Evolutionary conservation across 805 yeast genomes (phyloP).

Genomic region (Candida vaughaniae): DNA sequence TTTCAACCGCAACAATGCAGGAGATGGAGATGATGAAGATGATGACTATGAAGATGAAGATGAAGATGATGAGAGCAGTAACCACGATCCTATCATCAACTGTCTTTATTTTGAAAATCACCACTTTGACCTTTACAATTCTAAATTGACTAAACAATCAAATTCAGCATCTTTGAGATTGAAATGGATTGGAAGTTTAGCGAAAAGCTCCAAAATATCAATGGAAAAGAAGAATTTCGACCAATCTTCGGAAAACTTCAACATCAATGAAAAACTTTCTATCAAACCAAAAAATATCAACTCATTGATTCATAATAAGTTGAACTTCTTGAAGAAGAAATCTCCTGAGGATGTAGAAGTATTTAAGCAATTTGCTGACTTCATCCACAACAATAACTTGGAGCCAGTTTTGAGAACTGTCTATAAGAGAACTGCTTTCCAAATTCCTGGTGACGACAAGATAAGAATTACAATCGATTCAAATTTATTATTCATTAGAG

Average conservation of each 20-base stretch:
- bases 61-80: slow-evolving; percentile 25
- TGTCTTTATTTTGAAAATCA: slow-evolving; percentile 85
- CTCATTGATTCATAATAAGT: slow-evolving; percentile 61
- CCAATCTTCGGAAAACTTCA: slow-evolving; percentile 49
- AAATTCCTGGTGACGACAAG: slow-evolving; percentile 95
- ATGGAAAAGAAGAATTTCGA: slow-evolving; percentile 79
- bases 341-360: slow-evolving; percentile 50
- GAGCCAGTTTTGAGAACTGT: slow-evolving; percentile 86
- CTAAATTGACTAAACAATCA: slow-evolving; percentile 69
- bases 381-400: slow-evolving; percentile 62
- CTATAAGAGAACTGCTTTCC: slow-evolving; percentile 92
- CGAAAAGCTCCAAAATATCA: slow-evolving; percentile 72
- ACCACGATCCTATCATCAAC: slow-evolving; percentile 67
- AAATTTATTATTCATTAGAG: slow-evolving; percentile 83
- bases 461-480: slow-evolving; percentile 89
- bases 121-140: slow-evolving; percentile 80
- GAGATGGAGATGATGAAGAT: slow-evolving; percentile 34
- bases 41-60: slow-evolving; percentile 56
- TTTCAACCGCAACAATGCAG: slow-evolving; percentile 35
- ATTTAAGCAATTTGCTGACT: slow-evolving; percentile 52
- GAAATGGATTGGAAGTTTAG: slow-evolving; percentile 86
- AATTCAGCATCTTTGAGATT: slow-evolving; percentile 77
- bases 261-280: slow-evolving; percentile 59
- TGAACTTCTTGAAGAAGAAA: slow-evolving; percentile 48
- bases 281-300: slow-evolving; percentile 82